Evolutionary conservation across 768 basidiomycete species (phyloP).

Genomic region (Suillus fuscotomentosus): DNA sequence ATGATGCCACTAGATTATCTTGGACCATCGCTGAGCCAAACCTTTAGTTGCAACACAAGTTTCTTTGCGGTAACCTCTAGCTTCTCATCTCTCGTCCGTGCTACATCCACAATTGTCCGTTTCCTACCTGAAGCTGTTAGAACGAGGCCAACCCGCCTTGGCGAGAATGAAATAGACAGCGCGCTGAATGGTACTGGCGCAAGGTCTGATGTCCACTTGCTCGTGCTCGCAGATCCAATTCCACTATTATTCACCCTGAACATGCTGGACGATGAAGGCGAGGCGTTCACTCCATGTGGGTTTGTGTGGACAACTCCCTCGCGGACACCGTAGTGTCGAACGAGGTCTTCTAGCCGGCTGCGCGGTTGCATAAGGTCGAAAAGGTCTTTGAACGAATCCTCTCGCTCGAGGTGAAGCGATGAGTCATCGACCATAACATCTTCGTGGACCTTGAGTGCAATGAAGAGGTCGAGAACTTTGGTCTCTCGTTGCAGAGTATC

Average conservation of each 20-base stretch:
- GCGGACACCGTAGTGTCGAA: conserved; percentile 42
- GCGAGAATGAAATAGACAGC: conserved; percentile 41
- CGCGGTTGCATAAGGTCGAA: conserved; percentile 78
- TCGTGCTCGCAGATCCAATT: conserved; percentile 5
- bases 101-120: conserved; percentile 55
- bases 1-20: background rate
- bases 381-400: conserved; percentile 75
- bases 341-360: conserved; percentile 73
- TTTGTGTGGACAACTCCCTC: conserved; percentile 32
- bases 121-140: conserved; percentile 33
- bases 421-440: conserved; percentile 77
- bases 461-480: conserved; percentile 70
- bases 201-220: background rate
- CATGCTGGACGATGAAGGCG: conserved; percentile 4
- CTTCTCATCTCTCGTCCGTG: conserved; percentile 49
- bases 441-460: conserved; percentile 75
- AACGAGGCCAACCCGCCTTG: conserved; percentile 38
- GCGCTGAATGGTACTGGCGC: conserved; percentile 32
- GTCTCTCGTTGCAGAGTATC: conserved; percentile 70
- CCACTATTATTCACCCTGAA: conserved; percentile 4
- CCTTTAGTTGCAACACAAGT: conserved; percentile 47
- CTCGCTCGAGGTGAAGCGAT: conserved; percentile 71
- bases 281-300: background rate
- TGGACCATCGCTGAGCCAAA: conserved; percentile 33
- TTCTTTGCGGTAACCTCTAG: conserved; percentile 55